Evolutionary conservation across 2,329 filamentous ascomycete species (phyloP).

Genomic region (Botrytis deweyae): DNA sequence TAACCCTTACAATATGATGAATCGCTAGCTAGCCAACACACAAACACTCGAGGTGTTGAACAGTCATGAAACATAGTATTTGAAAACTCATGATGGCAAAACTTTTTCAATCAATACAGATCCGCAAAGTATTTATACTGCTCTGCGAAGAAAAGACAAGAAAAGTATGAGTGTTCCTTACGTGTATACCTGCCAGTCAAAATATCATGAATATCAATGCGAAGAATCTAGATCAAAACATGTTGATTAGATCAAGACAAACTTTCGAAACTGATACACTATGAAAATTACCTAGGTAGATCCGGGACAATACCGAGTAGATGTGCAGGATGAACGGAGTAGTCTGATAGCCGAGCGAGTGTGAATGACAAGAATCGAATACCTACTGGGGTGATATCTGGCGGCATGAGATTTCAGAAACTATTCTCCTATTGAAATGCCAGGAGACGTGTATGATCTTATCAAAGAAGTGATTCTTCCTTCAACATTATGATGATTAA

Average conservation of each 20-base stretch:
- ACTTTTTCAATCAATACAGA: neutral
- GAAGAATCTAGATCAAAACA: neutral
- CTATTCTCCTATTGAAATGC: neutral
- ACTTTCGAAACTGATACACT: neutral
- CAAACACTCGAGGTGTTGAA: neutral
- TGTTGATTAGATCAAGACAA: neutral
- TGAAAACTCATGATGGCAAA: neutral
- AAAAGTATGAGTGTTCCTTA: neutral
- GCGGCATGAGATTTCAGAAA: neutral
- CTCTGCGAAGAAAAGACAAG: neutral
- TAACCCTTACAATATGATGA: neutral
- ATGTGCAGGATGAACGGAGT: neutral
- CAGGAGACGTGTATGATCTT: neutral
- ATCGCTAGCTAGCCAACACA: neutral
- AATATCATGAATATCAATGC: neutral
- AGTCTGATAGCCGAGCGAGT: neutral
- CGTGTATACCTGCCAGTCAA: neutral
- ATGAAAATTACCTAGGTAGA: neutral
- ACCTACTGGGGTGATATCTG: neutral
- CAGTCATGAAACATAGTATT: neutral
- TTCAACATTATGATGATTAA: neutral
- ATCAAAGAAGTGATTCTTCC: neutral
- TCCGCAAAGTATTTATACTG: neutral
- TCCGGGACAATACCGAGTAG: neutral
- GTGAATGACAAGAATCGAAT: neutral